These are phyloP conservation scores for Monosporascus cannonballus DNA, from an alignment of 2,329 filamentous ascomycete species.

Conservation along the genomic window DNA sequence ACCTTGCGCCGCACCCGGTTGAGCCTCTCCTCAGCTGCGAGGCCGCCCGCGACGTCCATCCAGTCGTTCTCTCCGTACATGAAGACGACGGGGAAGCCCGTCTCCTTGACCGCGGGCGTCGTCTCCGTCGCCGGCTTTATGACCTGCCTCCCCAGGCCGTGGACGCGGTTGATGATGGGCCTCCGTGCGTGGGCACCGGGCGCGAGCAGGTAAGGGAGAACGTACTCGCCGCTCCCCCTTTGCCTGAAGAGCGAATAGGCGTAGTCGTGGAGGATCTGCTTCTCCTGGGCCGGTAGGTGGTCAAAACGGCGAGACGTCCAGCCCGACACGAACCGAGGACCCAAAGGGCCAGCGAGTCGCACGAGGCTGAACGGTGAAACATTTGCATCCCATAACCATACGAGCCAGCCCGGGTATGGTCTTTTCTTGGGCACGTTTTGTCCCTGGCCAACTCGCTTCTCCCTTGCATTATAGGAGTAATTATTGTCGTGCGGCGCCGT, in stretches of 20 bases:
- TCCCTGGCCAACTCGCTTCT: constrained; percentile 16
- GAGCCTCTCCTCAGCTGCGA: constrained; percentile 73
- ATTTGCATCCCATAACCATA: constrained; percentile 95
- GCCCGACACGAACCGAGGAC: constrained; percentile 84
- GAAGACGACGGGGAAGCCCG: constrained; percentile 75
- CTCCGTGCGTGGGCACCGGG: constrained; percentile 88
- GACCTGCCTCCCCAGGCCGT: constrained; percentile 74
- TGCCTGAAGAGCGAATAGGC: constrained; percentile 92
- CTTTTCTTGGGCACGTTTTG: constrained; percentile 32
- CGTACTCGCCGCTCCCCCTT: constrained; percentile 89
- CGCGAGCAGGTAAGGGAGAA: constrained; percentile 83
- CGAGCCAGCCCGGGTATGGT: constrained; percentile 76
- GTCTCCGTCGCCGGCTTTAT: constrained; percentile 30
- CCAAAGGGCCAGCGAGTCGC: constrained; percentile 80
- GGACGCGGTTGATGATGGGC: constrained; percentile 81
- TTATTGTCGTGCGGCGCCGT: constrained; percentile 20
- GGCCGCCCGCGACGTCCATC: constrained; percentile 92
- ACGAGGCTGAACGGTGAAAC: constrained; percentile 91
- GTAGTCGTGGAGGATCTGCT: constrained; percentile 83
- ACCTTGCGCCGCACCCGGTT: constrained; percentile 58
- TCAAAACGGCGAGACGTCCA: constrained; percentile 94
- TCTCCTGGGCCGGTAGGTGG: constrained; percentile 74
- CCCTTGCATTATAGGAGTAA: constrained; percentile 35
- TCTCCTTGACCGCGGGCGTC: constrained; percentile 37
- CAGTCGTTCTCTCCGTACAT: constrained; percentile 98